Evolutionary conservation across 495 filamentous ascomycete genomes (phyloP).

Genomic region (Choiromyces venosus): DNA sequence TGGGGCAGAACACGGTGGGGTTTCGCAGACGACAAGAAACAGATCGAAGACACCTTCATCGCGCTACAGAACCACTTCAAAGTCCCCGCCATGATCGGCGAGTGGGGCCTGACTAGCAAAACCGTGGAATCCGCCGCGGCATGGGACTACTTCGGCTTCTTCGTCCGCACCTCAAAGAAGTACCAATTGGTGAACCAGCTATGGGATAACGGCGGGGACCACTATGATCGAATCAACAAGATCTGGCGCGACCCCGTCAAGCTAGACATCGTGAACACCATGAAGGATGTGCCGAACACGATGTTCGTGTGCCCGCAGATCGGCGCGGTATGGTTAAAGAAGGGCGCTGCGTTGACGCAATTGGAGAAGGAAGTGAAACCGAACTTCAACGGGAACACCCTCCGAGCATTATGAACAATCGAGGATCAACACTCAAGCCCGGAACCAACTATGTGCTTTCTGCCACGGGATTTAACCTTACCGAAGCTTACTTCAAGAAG

Average conservation of each 20-base stretch:
- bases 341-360: slow-evolving; percentile 42
- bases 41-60: slow-evolving; percentile 51
- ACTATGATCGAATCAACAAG: slow-evolving; percentile 47
- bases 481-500: slow-evolving; percentile 48
- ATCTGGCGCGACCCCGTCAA: slow-evolving; percentile 52
- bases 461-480: slow-evolving; percentile 49
- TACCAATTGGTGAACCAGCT: slow-evolving; percentile 50
- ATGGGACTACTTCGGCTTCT: slow-evolving; percentile 56
- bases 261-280: slow-evolving; percentile 48
- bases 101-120: slow-evolving; percentile 51
- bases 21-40: slow-evolving; percentile 51
- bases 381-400: slow-evolving; percentile 53
- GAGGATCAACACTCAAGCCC: slow-evolving; percentile 40
- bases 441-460: slow-evolving; percentile 50
- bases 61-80: slow-evolving; percentile 53
- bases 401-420: slow-evolving; percentile 47
- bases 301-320: slow-evolving; percentile 44
- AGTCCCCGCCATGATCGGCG: slow-evolving; percentile 56
- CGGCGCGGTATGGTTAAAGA: slow-evolving; percentile 53
- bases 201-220: slow-evolving; percentile 57
- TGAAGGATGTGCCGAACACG: slow-evolving; percentile 48
- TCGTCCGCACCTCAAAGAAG: slow-evolving; percentile 48
- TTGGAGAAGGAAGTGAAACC: slow-evolving; percentile 44
- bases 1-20: slow-evolving; percentile 60
- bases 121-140: slow-evolving; percentile 53